phyloP scores from a whole-genome alignment of 257 asterid species.

The Fraxinus anomala region DNA sequence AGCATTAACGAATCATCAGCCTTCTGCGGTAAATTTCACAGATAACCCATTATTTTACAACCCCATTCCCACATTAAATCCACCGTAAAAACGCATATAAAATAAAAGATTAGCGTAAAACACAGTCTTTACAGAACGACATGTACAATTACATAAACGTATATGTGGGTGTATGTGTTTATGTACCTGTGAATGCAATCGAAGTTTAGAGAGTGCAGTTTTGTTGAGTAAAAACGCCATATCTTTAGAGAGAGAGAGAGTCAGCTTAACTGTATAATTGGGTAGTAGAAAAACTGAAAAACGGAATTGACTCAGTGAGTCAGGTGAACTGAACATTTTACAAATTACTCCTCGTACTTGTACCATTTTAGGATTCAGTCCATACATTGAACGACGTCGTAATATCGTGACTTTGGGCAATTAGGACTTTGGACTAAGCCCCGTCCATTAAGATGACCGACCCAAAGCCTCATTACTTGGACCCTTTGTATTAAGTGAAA shows the following conservation, averaged over 20 bases:
- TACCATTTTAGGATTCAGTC: neutral
- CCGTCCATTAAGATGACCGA: neutral
- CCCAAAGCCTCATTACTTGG: neutral
- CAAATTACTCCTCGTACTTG: neutral
- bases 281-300: neutral
- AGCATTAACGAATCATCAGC: constrained; percentile 41
- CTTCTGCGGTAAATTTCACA: constrained; percentile 34
- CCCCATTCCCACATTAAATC: constrained; percentile 11
- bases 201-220: constrained; percentile 54
- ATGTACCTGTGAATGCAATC: constrained; percentile 50
- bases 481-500: neutral
- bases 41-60: constrained; percentile 24
- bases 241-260: neutral
- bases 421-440: neutral
- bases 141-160: constrained; percentile 1
- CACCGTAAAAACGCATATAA: neutral
- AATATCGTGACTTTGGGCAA: neutral
- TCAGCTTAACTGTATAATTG: neutral
- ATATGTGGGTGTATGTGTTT: neutral
- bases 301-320: neutral
- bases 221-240: constrained; percentile 65
- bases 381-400: neutral
- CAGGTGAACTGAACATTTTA: neutral
- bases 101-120: neutral
- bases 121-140: neutral